Percentiles rank a stretch among this genome's conserved stretches.
phyloP scores from a whole-genome alignment of 306 rosid genomes.

The Quercus aquifolioides region DNA sequence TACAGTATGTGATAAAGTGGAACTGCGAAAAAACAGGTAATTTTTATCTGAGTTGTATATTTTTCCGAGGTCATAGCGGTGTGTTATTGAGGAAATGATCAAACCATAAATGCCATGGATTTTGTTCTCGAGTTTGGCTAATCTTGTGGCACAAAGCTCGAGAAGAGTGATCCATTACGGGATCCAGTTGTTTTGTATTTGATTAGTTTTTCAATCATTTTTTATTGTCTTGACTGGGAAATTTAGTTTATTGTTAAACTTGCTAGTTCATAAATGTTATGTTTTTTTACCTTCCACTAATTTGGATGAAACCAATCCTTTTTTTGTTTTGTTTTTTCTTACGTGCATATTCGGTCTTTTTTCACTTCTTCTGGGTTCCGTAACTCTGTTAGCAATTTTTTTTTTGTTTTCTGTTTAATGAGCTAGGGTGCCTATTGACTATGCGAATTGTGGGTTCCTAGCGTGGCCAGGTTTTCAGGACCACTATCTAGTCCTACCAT shows the following conservation, averaged over 20 bases:
- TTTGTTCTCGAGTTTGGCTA: constrained; percentile 54
- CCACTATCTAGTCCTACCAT: too few species aligned
- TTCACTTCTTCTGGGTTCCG: too few species aligned
- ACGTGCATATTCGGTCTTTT: too few species aligned
- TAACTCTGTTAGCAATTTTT: too few species aligned
- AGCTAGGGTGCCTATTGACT: too few species aligned
- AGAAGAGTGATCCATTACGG: constrained; percentile 47
- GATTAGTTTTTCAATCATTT: constrained; percentile 37
- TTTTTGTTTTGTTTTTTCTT: too few species aligned
- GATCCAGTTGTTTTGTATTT: constrained; percentile 62
- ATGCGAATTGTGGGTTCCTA: too few species aligned
- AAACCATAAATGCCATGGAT: constrained; percentile 64
- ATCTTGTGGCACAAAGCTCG: constrained; percentile 41
- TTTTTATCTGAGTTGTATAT: constrained; percentile 77
- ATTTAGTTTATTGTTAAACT: constrained; percentile 41
- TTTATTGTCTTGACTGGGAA: constrained; percentile 39
- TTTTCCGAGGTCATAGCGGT: constrained; percentile 59
- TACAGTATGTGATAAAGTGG: constrained; percentile 61
- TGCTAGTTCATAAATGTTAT: constrained; percentile 48
- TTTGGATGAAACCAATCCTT: background rate
- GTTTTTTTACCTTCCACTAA: constrained; percentile 1
- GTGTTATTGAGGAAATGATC: constrained; percentile 58
- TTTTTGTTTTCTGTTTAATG: too few species aligned
- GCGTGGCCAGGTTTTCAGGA: too few species aligned
- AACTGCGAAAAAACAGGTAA: constrained; percentile 54